Base-by-base conservation (phyloP, 2,329 filamentous ascomycete genomes). In the Alternaria sp. region DNA sequence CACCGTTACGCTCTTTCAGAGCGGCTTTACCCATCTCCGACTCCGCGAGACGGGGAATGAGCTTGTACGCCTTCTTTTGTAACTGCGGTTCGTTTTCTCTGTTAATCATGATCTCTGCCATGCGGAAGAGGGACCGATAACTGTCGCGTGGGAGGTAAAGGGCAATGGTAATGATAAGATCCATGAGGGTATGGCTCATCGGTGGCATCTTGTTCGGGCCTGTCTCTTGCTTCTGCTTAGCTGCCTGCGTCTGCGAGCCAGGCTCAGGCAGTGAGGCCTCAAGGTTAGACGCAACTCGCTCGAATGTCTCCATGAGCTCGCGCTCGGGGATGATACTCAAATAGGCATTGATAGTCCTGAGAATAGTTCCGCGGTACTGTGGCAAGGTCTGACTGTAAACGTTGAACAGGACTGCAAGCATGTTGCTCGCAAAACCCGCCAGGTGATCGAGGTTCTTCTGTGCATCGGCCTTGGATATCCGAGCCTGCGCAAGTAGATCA, bases 21-120 rank as follows among this genome's bases (percentile, higher is more conserved):
- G 94, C 94, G n/a, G 83, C 81, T 67, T 87, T 88, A 46, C 95
- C 95, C 49, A 86, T 87, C 34, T 91, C 87, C 1, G 94, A 96
- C 65, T 92, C 90, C 2, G 92, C 90, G 41, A 99, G 86, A 55
- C 95, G 90, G 4, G 95, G 94, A 51, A 99, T 96, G 52, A 99
- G 87, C 83, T 98, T 98, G 84, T 99, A 99, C 0, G 95, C 94
- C 81, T 99, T 99, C 87, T 99, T 99, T 79, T 98, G 94, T 36
- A 99, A 83, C 78, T 98, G 94, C 9, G 94, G 91, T 74, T 98
- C 94, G 38, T 91, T 86, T 57, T 91, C 85, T 73, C 90, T 92
- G 76, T 90, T 89, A 67, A 98, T 89, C 58, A 97, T 90, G 26
- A 92, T 86, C 0, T 91, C 85, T 0, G 94, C 92, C 74, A 98